Base-by-base conservation (phyloP, 805 yeast species). In the Suhomyces faveliae region DNA sequence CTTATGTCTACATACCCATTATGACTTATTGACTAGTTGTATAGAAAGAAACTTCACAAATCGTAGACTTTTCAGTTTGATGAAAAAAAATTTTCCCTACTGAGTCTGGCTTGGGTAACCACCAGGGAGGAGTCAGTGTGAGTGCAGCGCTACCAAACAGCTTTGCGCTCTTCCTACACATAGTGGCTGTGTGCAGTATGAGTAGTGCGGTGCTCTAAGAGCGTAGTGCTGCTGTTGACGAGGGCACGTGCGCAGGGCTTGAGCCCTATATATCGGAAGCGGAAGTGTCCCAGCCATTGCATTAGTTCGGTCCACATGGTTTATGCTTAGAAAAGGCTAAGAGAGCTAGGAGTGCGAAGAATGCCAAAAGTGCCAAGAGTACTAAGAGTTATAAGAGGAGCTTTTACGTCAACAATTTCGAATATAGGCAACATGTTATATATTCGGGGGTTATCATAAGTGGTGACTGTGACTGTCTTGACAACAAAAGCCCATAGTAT, bases 1-100 rank as follows among this genome's bases (percentile, higher is more conserved):
- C 9, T 24, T 23, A 20, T 35, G 22, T 40, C 39, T 22, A 54
- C 62, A 57, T 59, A 59, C 63, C 63, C 63, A 59, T 59, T 55
- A 48, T 59, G 60, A 49, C 59, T 58, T 50, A 46, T 52, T 53
- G 46, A 44, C 39, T 49, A 44, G 35, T 35, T 50, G 42, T 20
- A 41, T 25, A 39, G 43, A 27, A 37, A 47, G 51, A 27, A 44
- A 35, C 17, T 23, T 46, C 44, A 17, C 23, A 37, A 27, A 21
- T 42, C 41, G 44, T 25, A 22, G 22, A 22, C 27, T 29, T 35
- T 37, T 37, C 21, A 15, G 4, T 40, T 45, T 21, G 35, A 35
- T 42, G 47, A 42, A 47, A 44, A 46, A 46, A 46, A 46, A 33
- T 42, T 41, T 42, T 41, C 44, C 43, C 45, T 21, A 42, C 35